Evolutionary conservation across 257 asterid species (phyloP), one percentile per base, ranked within the genome.

Genomic region (Cinchona pubescens): DNA sequence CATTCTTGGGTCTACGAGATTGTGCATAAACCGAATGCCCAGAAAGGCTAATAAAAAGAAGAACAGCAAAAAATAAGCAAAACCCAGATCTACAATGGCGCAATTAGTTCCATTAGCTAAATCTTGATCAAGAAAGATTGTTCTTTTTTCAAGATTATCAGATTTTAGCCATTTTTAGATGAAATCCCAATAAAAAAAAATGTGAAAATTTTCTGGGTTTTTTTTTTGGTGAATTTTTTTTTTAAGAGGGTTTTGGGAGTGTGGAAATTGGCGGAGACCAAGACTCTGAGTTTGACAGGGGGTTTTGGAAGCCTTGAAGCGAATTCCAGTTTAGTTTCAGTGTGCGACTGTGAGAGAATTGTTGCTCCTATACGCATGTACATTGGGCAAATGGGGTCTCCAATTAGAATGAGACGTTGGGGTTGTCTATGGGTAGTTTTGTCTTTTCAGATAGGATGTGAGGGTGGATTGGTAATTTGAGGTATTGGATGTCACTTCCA

Each of bases 1-100:
- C 97, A 79, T 95, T 95, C 88, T 95, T 95, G 51, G 97, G 97
- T 46, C 84, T 82, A 60, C 90, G 92, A 76, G 74, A 86, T 83
- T 75, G 83, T 23, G 90, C 96, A 70, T 82, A 81, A 73, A 84
- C 86, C 34, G 88, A 81, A 79, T 74, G 67, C 73, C 85, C 83
- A 63, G 78, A 84, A 11, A 85, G 78, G 69, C 83, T 60, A 76
- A 81, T 34, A 43, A 87, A 75, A 25, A 83, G 19, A 77, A 84
- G 70, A 51, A 86, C 5, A 70, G 84, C 79, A 78, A 91, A 62
- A 75, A 88, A 72, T 45, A 75, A 79, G 77, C 80, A 83, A 77
- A 86, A 65, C 81, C 89, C 85, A 88, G 96, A 95, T 95, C 96
- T 87, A 80, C 78, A 79, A 48, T 29, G 78, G 78, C 76, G 80